These are phyloP conservation scores for Russula sp. DNA, from an alignment of 768 basidiomycete species.

Conservation along the genomic window DNA sequence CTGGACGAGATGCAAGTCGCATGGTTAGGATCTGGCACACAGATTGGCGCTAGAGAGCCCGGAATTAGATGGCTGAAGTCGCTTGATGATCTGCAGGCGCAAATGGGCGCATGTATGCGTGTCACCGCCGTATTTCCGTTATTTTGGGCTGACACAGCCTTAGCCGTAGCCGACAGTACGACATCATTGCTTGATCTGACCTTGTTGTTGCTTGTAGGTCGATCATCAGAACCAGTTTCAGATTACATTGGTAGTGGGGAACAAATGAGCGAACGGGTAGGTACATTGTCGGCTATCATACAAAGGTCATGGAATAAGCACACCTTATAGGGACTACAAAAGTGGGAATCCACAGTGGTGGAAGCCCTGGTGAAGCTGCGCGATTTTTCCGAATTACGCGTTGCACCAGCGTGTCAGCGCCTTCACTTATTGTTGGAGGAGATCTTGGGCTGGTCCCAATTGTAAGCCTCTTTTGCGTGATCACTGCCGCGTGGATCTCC, in stretches of 20 bases:
- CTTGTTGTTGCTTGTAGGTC: constrained; percentile 64
- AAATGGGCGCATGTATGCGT: constrained; percentile 55
- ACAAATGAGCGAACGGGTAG: constrained; percentile 78
- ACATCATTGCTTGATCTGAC: constrained; percentile 72
- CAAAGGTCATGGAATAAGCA: neutral
- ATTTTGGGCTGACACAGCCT: neutral
- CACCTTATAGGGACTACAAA: constrained; percentile 63
- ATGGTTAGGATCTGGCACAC: constrained; percentile 71
- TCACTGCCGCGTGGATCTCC: constrained; percentile 15
- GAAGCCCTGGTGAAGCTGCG: constrained; percentile 71
- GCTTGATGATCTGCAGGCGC: constrained; percentile 55
- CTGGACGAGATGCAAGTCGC: constrained; percentile 66
- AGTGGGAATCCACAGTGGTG: constrained; percentile 74
- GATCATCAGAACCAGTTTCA: constrained; percentile 62
- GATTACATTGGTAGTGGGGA: constrained; percentile 79
- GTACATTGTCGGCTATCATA: constrained; percentile 24
- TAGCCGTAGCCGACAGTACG: constrained; percentile 47
- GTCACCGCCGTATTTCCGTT: constrained; percentile 41
- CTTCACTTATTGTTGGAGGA: constrained; percentile 74
- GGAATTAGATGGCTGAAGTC: constrained; percentile 71
- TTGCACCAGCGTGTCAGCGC: constrained; percentile 74
- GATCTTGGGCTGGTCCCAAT: constrained; percentile 69
- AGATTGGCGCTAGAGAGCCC: constrained; percentile 64
- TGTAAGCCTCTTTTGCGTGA: constrained; percentile 48
- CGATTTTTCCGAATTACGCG: constrained; percentile 65